A percentile compares a stretch with the other conserved stretches of the same genome.
Conservation (phyloP, 2,329 filamentous ascomycete species). For the Neofusicoccum umdonicola region DNA sequence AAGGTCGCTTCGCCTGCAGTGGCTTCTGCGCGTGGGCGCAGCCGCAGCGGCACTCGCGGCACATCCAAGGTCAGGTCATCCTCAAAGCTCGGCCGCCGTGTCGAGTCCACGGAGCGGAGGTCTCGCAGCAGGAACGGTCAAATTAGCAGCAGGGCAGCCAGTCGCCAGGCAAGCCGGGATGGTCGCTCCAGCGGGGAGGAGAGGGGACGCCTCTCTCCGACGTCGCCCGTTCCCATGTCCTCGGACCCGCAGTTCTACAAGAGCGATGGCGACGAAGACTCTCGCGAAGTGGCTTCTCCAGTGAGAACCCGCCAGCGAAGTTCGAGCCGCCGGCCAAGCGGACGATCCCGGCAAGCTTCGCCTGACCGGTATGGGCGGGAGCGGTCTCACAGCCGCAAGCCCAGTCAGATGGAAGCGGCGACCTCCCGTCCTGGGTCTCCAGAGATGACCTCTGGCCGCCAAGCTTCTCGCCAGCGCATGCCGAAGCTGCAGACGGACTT, state of each 20-base stretch:
- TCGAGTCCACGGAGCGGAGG: constrained; percentile 37
- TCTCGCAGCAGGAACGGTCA: constrained; percentile 24
- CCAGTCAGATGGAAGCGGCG: constrained; percentile 22
- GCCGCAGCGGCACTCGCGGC: constrained; percentile 30
- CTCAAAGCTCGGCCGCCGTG: constrained; percentile 33
- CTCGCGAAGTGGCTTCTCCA: constrained; percentile 39
- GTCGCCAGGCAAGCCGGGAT: constrained; percentile 50
- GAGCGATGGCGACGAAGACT: constrained; percentile 52
- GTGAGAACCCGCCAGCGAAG: constrained; percentile 52
- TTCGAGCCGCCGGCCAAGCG: constrained; percentile 48
- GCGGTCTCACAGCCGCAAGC: constrained; percentile 36
- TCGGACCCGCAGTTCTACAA: constrained; percentile 54
- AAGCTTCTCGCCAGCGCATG: constrained; percentile 16
- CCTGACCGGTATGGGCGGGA: constrained; percentile 42
- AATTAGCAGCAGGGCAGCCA: constrained; percentile 27
- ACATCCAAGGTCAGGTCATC: constrained; percentile 35
- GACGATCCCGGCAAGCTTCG: constrained; percentile 47
- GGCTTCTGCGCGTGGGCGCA: constrained; percentile 34
- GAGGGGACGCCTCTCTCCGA: constrained; percentile 66
- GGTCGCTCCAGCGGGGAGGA: constrained; percentile 27
- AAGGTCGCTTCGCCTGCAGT: constrained; percentile 40
- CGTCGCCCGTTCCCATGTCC: constrained; percentile 76
- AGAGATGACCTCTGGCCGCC: constrained; percentile 22
- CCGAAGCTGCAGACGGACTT: constrained; percentile 24
- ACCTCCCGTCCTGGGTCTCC: constrained; percentile 32